Conservation (phyloP, 768 basidiomycete genomes). For the Strobilomyces dryophilus region DNA sequence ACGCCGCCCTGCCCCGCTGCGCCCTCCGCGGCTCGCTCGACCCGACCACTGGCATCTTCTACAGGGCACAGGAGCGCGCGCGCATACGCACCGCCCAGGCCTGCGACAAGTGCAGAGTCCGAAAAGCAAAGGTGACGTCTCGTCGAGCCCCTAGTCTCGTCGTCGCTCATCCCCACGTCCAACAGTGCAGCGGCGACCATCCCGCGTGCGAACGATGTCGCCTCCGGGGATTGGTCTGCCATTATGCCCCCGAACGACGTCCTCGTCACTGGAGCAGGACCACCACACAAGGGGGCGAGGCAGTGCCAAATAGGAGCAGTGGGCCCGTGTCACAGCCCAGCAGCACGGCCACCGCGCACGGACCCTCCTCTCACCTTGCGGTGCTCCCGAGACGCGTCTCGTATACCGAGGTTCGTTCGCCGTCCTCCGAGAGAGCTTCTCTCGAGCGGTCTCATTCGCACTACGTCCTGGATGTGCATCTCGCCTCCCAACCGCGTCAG, state of each 20-base stretch:
- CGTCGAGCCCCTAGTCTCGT: not conserved
- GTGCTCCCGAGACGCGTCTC: not conserved
- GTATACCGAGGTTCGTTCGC: not conserved
- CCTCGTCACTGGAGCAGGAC: not conserved
- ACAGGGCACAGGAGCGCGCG: conserved; percentile 58
- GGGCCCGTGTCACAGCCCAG: not conserved
- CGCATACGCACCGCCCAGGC: conserved; percentile 69
- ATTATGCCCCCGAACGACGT: conserved; percentile 61
- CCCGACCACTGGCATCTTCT: conserved; percentile 61
- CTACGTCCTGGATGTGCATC: too few species aligned
- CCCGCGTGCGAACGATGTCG: conserved; percentile 66
- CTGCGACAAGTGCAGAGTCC: conserved; percentile 67
- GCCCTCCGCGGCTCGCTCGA: conserved; percentile 60
- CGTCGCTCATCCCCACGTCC: not conserved
- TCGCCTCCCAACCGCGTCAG: not conserved
- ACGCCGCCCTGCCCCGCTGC: conserved; percentile 10
- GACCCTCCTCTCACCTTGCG: not conserved
- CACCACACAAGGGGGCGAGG: not conserved
- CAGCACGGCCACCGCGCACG: not conserved
- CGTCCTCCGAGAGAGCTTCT: not conserved
- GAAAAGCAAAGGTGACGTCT: conserved; percentile 65
- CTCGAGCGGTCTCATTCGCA: not conserved
- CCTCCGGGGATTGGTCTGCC: conserved; percentile 53
- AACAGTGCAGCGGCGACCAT: conserved; percentile 68
- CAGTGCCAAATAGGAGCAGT: conserved; percentile 3